phyloP scores from a whole-genome alignment of 768 basidiomycete species.

The Paxillus ammoniavirescens region DNA sequence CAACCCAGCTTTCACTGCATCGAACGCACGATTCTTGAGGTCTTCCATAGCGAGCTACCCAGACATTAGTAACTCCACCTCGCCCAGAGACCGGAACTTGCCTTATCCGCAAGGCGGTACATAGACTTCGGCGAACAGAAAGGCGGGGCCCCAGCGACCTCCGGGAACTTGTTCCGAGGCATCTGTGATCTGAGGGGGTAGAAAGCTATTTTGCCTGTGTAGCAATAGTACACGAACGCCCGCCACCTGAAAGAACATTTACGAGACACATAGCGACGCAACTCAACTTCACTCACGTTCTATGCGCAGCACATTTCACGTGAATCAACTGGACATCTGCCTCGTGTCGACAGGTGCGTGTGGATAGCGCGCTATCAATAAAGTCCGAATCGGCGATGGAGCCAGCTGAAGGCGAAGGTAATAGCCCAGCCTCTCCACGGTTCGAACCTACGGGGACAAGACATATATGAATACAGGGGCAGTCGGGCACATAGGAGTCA shows the following conservation, averaged over 20 bases:
- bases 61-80: not conserved
- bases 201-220: constrained; percentile 21
- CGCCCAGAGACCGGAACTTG: constrained; percentile 1
- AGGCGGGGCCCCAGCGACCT: constrained; percentile 3
- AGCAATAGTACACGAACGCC: constrained; percentile 25
- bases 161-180: not conserved
- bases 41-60: constrained; percentile 12
- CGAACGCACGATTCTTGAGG: constrained; percentile 17
- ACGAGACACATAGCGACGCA: too few relatives aligned
- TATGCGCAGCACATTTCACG: constrained; percentile 15
- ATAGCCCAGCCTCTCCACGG: not conserved
- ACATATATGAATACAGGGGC: constrained; percentile 3
- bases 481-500: not conserved
- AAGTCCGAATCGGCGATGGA: not conserved
- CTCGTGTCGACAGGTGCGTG: not conserved
- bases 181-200: constrained; percentile 15
- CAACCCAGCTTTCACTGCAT: constrained; percentile 18
- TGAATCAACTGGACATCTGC: not conserved
- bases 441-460: not conserved
- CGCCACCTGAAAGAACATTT: constrained; percentile 14
- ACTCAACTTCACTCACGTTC: constrained; percentile 12
- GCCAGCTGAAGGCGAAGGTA: not conserved
- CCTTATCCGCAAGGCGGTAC: constrained; percentile 35
- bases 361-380: not conserved
- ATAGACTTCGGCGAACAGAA: constrained; percentile 37